phyloP scores from a whole-genome alignment of 805 yeast species.

The Kodamaea restingae region DNA sequence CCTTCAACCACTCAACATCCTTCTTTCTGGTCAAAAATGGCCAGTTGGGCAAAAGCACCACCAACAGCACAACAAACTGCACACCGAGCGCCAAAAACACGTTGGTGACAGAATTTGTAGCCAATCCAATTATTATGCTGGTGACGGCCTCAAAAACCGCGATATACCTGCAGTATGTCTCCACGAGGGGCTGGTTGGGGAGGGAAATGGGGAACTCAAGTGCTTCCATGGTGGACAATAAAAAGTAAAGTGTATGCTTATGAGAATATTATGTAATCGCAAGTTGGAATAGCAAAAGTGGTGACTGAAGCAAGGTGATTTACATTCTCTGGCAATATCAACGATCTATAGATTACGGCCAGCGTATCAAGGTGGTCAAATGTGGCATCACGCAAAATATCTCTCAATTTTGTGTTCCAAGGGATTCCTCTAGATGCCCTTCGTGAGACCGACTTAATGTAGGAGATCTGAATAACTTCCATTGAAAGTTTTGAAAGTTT shows the following conservation, averaged over 20 bases:
- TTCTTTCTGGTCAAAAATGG: constrained; percentile 47
- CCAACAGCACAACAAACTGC: constrained; percentile 27
- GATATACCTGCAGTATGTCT: constrained; percentile 22
- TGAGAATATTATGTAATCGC: not conserved
- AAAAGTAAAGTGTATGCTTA: not conserved
- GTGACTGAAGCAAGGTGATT: too few relatives aligned
- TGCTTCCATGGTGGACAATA: constrained; percentile 9
- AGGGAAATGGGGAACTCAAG: constrained; percentile 23
- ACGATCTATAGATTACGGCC: too few relatives aligned
- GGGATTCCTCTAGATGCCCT: too few relatives aligned
- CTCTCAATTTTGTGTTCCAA: too few relatives aligned
- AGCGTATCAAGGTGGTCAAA: too few relatives aligned
- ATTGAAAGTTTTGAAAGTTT: too few relatives aligned
- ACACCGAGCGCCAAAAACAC: constrained; percentile 37
- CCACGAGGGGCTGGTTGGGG: constrained; percentile 47
- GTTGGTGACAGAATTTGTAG: constrained; percentile 40
- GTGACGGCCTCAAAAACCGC: constrained; percentile 33
- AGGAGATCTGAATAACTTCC: too few relatives aligned
- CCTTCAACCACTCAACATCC: constrained; percentile 44
- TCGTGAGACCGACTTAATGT: too few relatives aligned
- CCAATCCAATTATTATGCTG: constrained; percentile 47
- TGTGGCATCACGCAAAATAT: too few relatives aligned
- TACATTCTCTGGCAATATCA: too few relatives aligned
- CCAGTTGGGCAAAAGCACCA: constrained; percentile 54
- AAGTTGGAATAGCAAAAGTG: too few relatives aligned